These are phyloP conservation scores for Umbelopsis sp. DNA, from an alignment of 371 early-diverging fungal species.

Conservation along the genomic window DNA sequence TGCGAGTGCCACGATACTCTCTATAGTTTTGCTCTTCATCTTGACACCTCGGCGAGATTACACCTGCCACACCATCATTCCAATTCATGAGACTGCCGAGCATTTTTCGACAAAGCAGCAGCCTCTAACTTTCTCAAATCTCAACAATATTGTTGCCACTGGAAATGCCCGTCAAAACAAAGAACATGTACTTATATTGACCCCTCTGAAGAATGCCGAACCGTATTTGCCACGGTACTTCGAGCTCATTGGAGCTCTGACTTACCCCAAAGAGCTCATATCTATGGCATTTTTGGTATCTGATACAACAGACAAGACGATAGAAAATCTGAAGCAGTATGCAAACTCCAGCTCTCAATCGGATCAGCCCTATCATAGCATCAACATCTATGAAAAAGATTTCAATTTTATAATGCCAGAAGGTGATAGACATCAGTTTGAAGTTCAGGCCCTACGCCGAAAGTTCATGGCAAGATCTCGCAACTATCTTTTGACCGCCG, in stretches of 20 bases:
- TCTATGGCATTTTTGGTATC: constrained; percentile 65
- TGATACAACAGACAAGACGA: constrained; percentile 57
- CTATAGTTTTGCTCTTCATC: background rate
- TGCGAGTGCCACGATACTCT: background rate
- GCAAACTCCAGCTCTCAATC: constrained; percentile 34
- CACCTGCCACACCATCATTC: background rate
- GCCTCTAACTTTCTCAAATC: constrained; percentile 4
- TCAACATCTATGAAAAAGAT: constrained; percentile 60
- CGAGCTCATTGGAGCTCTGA: constrained; percentile 53
- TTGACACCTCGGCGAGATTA: background rate
- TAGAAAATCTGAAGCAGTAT: constrained; percentile 43
- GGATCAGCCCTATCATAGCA: constrained; percentile 38
- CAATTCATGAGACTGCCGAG: constrained; percentile 12
- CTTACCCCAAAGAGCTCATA: constrained; percentile 56
- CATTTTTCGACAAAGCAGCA: constrained; percentile 9
- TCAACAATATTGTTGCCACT: background rate
- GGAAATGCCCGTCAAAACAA: constrained; percentile 8
- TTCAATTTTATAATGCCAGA: constrained; percentile 58
- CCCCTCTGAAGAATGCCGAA: constrained; percentile 62
- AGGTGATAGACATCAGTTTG: constrained; percentile 51
- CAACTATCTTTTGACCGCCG: constrained; percentile 57
- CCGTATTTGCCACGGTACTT: constrained; percentile 60
- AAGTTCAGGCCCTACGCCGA: constrained; percentile 57
- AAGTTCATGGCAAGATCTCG: constrained; percentile 62
- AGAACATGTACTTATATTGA: constrained; percentile 54